A percentile compares a stretch with the other conserved stretches of the same genome.
These are phyloP conservation scores for Penicillium sp. DNA, from an alignment of 2,329 filamentous ascomycete species.

Conservation along the genomic window DNA sequence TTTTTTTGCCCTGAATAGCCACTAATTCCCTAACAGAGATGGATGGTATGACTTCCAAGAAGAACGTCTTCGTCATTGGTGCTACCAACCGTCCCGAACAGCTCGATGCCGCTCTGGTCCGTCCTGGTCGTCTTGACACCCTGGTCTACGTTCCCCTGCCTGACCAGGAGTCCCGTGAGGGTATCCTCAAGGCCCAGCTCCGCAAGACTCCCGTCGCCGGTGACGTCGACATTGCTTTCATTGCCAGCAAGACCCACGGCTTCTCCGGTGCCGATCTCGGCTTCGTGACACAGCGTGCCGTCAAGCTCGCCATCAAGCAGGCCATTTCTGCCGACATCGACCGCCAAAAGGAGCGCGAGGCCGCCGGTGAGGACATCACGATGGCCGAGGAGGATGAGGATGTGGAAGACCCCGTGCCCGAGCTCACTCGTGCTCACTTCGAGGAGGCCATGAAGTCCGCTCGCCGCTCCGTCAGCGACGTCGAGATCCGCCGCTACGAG, in stretches of 20 bases:
- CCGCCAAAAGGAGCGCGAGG: conserved; percentile 84
- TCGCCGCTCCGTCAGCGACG: conserved; percentile 88
- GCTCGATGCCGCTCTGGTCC: conserved; percentile 95
- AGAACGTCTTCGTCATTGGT: conserved; percentile 99
- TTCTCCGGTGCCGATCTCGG: conserved; percentile 99
- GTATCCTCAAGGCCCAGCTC: conserved; percentile 92
- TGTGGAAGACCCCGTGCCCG: conserved; percentile 86
- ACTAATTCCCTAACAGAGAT: conserved; percentile 68
- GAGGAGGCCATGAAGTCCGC: conserved; percentile 98
- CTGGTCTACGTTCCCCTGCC: conserved; percentile 97
- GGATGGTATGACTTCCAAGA: conserved; percentile 99
- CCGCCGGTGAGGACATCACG: conserved; percentile 69
- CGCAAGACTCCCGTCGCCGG: conserved; percentile 91
- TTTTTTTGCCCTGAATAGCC: not conserved
- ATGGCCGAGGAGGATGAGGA: conserved; percentile 69
- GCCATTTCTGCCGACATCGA: conserved; percentile 87
- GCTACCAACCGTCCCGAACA: conserved; percentile 98
- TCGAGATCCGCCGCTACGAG: conserved; percentile 97
- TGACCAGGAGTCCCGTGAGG: conserved; percentile 82
- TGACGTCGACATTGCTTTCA: conserved; percentile 87
- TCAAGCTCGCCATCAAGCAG: conserved; percentile 99
- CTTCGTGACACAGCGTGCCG: conserved; percentile 97
- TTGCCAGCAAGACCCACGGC: conserved; percentile 94
- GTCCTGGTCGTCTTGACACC: conserved; percentile 97
- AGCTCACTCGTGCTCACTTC: conserved; percentile 94